These are phyloP conservation scores for Elaeis oleifera DNA, from an alignment of 202 grass and related monocot species.

Conservation along the genomic window DNA sequence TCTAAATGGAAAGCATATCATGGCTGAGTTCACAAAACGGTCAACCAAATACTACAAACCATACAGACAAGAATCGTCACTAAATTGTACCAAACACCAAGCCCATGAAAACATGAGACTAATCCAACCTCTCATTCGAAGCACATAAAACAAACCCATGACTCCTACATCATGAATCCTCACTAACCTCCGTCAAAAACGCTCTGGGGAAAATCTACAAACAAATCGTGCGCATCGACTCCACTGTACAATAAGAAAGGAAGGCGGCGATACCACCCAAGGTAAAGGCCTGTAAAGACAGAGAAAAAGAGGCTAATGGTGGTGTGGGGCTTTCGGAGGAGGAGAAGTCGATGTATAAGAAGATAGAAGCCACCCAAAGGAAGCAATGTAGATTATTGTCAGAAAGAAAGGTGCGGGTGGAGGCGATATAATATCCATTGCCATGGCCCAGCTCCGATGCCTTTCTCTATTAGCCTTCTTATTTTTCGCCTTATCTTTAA, in stretches of 20 bases:
- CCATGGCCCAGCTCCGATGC: constrained; percentile 13
- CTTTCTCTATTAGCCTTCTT: background rate
- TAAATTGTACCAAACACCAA: too few species aligned
- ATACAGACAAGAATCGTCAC: too few species aligned
- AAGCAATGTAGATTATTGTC: constrained; percentile 53
- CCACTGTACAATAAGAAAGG: constrained; percentile 16
- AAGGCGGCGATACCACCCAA: constrained; percentile 22
- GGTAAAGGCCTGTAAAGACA: background rate
- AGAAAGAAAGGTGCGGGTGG: background rate
- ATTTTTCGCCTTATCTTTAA: too few species aligned
- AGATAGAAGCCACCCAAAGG: constrained; percentile 31
- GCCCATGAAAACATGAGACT: too few species aligned
- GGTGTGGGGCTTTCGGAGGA: constrained; percentile 30
- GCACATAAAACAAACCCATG: too few species aligned
- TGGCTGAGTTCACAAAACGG: too few species aligned
- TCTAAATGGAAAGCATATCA: too few species aligned
- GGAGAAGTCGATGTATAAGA: constrained; percentile 17
- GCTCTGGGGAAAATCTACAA: constrained; percentile 5
- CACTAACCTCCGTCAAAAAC: background rate
- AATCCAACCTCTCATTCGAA: too few species aligned
- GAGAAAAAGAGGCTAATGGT: constrained; percentile 36
- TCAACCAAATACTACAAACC: too few species aligned
- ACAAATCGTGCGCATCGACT: background rate
- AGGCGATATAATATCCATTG: background rate
- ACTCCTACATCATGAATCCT: too few species aligned